Conservation (phyloP, 1,284 basidiomycete genomes). For the Phlebopus sp. region DNA sequence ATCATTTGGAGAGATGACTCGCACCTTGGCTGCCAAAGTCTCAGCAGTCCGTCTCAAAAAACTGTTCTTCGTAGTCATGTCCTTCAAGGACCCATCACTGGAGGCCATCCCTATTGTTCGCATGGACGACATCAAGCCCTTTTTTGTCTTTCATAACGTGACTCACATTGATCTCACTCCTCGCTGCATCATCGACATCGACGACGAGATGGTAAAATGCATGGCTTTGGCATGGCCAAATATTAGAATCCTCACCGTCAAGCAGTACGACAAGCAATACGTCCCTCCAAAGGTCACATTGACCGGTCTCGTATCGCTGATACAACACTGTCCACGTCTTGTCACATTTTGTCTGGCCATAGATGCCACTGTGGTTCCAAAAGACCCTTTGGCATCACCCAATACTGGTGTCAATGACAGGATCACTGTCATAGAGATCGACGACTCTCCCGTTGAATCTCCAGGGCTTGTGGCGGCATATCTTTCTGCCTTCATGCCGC, state of each 20-base stretch:
- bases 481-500: constrained; percentile 1
- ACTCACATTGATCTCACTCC: no score
- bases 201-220: no score
- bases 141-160: no score
- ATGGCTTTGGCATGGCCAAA: no score
- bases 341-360: background rate
- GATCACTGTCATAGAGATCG: background rate
- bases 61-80: no score
- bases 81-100: no score
- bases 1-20: no score
- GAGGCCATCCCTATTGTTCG: no score
- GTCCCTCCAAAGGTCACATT: background rate
- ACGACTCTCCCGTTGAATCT: background rate
- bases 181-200: no score
- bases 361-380: background rate
- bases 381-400: background rate
- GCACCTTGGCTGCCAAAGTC: no score
- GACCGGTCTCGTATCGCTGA: background rate
- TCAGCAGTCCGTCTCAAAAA: no score
- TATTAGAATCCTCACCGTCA: background rate
- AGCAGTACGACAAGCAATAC: background rate
- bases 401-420: background rate
- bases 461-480: constrained; percentile 3
- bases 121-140: no score
- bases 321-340: background rate